These are phyloP conservation scores for Penicillium longicatenatum DNA, from an alignment of 495 filamentous ascomycete species.

Conservation along the genomic window DNA sequence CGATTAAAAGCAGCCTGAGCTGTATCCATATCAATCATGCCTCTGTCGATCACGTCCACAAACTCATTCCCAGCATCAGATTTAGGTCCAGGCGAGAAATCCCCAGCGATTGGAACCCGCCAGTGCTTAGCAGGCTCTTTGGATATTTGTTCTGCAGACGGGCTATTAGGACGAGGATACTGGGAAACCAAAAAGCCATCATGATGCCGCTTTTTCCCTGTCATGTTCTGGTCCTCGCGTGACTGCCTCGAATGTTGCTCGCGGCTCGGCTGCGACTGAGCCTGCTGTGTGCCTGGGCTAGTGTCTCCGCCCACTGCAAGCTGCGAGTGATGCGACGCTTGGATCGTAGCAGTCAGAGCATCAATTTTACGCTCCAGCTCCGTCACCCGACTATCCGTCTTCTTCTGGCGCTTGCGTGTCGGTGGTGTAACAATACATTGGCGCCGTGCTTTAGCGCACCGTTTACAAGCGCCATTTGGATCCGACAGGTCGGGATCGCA, in stretches of 20 bases:
- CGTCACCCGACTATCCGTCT: conserved; percentile 86
- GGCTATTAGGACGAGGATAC: conserved; percentile 24
- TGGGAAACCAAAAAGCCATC: conserved; percentile 23
- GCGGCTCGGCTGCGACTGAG: conserved; percentile 4
- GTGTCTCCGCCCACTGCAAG: conserved; percentile 2
- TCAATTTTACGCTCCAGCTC: conserved; percentile 96
- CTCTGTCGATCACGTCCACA: conserved; percentile 70
- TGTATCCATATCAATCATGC: conserved; percentile 61
- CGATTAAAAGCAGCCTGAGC: conserved; percentile 67
- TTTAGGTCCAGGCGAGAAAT: conserved; percentile 15
- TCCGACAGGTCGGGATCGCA: conserved; percentile 70
- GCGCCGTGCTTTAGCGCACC: conserved; percentile 82
- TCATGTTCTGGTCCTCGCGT: conserved; percentile 9
- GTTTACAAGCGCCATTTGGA: conserved; percentile 69
- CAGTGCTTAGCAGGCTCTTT: conserved; percentile 17
- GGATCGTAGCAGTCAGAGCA: conserved; percentile 75
- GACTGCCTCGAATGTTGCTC: conserved; percentile 16
- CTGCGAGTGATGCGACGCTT: conserved; percentile 44
- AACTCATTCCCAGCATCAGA: conserved; percentile 33
- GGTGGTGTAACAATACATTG: conserved; percentile 81
- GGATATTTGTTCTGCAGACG: conserved; percentile 26
- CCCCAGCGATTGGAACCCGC: conserved; percentile 18
- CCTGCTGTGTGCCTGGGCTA: neutral
- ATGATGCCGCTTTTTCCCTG: conserved; percentile 29
- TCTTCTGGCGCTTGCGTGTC: conserved; percentile 86